Base-by-base conservation (phyloP, 495 filamentous ascomycete species). In the Penicillium simplicissimum region DNA sequence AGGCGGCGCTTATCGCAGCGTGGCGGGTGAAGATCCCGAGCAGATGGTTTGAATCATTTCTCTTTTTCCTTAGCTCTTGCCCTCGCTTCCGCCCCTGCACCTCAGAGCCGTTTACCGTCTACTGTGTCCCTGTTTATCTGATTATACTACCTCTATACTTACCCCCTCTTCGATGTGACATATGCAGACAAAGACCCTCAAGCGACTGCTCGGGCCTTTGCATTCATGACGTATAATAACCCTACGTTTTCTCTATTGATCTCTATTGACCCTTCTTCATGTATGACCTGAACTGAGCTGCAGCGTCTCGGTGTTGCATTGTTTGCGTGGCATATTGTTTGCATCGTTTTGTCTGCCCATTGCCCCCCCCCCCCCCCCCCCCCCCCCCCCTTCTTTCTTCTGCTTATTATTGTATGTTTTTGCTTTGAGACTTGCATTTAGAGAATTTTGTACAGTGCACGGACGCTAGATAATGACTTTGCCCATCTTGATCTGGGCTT, bases 21-120 rank as follows among this genome's bases (percentile, higher is more conserved):
- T 80, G 59, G 76, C 76, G 15, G 67, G 60, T 35, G 77, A 80
- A 23, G 79, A 79, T 35, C 70, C 70, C 15, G 76, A 72, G 52
- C 62, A 63, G 15, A 67, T 68, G 63, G 67, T 71, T 38, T 74
- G 59, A 67, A 42, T 25, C 7, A 28, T 36, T 43, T 45, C 42
- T 11, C 17, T 11, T 19, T 45, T 19, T 8, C 3, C 6, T 31
- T 31, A 31, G 28, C 3, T 45, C 11, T 3, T 19, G n/a, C 13
- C 19, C 14, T 23, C 42, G 8, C 9, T n/a, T n/a, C n/a, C 11
- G 19, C 9, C 17, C 17, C 14, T 42, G 40, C 13, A 14, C 40
- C 40, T 19, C 8, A 42, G 2, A 1, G n/a, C 40, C 5, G n/a
- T n/a, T n/a, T n/a, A n/a, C n/a, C n/a, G 8, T 14, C 10, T n/a